phyloP scores from a whole-genome alignment of 2,329 filamentous ascomycete genomes.

The Epicoccum nigrum region DNA sequence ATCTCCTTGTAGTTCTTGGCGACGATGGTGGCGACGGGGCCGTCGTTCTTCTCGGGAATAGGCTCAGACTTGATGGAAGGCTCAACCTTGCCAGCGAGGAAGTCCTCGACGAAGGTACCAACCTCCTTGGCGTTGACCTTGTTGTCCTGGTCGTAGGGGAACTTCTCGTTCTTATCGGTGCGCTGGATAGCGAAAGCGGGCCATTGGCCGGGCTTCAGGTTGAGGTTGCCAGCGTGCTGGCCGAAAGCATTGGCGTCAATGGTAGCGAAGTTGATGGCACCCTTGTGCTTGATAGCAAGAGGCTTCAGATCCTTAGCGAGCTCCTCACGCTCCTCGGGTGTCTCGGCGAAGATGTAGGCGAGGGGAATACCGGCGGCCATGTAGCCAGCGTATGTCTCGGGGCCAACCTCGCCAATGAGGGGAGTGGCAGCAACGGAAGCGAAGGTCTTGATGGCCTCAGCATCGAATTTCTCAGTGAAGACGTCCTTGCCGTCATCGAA shows the following conservation, averaged over 20 bases:
- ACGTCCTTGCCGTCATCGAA: conserved; percentile 95
- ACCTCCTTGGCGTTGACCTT: conserved; percentile 77
- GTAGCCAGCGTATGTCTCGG: conserved; percentile 94
- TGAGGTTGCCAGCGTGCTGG: conserved; percentile 94
- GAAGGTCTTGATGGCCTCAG: conserved; percentile 80
- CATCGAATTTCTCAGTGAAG: conserved; percentile 81
- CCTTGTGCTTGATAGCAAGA: conserved; percentile 89
- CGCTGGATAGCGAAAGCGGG: conserved; percentile 98
- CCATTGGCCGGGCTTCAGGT: conserved; percentile 94
- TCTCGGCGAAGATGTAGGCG: conserved; percentile 97
- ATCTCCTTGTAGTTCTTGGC: conserved; percentile 92
- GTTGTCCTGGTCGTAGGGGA: conserved; percentile 85
- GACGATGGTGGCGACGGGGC: conserved; percentile 84
- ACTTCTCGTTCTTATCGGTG: conserved; percentile 94
- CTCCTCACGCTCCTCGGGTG: conserved; percentile 81
- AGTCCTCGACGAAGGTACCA: conserved; percentile 83
- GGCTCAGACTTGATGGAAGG: conserved; percentile 99
- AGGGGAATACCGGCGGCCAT: conserved; percentile 91
- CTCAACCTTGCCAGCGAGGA: conserved; percentile 83
- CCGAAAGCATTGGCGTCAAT: conserved; percentile 95
- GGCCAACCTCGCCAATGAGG: conserved; percentile 92
- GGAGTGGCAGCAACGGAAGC: conserved; percentile 85
- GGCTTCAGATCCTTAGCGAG: conserved; percentile 80
- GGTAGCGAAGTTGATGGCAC: conserved; percentile 95
- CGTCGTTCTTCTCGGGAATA: conserved; percentile 91